These are phyloP conservation scores for Trichophyton equinum DNA, from an alignment of 2,329 filamentous ascomycete species.

Conservation along the genomic window DNA sequence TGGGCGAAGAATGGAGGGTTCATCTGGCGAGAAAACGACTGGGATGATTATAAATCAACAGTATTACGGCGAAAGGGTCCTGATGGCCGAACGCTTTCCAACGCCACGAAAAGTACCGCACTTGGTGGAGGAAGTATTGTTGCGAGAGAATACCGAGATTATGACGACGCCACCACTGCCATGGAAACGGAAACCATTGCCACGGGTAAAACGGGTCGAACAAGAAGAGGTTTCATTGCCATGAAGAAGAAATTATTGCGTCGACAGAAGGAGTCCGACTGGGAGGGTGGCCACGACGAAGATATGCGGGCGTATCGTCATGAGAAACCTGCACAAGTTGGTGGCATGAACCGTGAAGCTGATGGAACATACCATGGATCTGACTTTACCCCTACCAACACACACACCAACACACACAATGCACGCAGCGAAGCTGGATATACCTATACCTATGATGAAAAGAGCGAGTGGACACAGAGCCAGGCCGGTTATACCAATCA, in stretches of 20 bases:
- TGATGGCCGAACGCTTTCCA: conserved; percentile 72
- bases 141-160: conserved; percentile 50
- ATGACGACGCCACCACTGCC: conserved; percentile 37
- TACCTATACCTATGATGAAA: conserved; percentile 23
- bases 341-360: conserved; percentile 70
- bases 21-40: conserved; percentile 70
- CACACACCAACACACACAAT: conserved; percentile 33
- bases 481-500: conserved; percentile 41
- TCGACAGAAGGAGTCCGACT: conserved; percentile 26
- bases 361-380: conserved; percentile 78
- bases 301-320: conserved; percentile 74
- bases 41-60: conserved; percentile 97
- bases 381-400: conserved; percentile 45
- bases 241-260: conserved; percentile 33
- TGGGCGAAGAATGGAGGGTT: conserved; percentile 96
- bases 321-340: conserved; percentile 75
- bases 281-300: conserved; percentile 50
- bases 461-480: conserved; percentile 31
- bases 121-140: conserved; percentile 77
- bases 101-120: conserved; percentile 68
- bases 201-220: conserved; percentile 27
- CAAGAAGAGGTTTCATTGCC: conserved; percentile 15
- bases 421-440: conserved; percentile 32
- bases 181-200: conserved; percentile 35
- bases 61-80: conserved; percentile 80